phyloP scores from a whole-genome alignment of 192 early-diverging fungal genomes.

The Phlyctochytrium planicorne region DNA sequence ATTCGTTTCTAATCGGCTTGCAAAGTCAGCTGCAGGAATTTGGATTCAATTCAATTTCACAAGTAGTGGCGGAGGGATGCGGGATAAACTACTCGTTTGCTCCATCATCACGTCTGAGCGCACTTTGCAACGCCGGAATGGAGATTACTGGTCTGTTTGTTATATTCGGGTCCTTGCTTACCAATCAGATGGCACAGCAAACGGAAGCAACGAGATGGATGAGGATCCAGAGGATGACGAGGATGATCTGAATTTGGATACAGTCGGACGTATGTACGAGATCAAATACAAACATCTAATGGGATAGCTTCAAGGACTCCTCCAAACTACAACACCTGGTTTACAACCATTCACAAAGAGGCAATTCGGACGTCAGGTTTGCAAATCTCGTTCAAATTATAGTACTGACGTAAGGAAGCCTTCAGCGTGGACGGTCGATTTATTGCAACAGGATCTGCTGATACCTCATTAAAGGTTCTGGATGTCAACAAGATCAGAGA shows the following conservation, averaged over 20 bases:
- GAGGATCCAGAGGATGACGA: conserved; percentile 34
- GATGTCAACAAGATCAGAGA: conserved; percentile 80
- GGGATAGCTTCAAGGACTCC: conserved; percentile 28
- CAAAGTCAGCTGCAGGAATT: conserved; percentile 63
- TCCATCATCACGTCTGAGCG: conserved; percentile 29
- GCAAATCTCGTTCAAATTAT: not conserved
- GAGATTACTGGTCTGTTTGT: conserved; percentile 9
- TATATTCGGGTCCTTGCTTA: not conserved
- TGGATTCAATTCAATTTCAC: conserved; percentile 60
- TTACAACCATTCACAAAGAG: conserved; percentile 78
- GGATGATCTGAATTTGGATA: conserved; percentile 24
- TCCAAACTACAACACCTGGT: conserved; percentile 65
- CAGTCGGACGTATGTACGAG: conserved; percentile 11
- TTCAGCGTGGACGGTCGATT: conserved; percentile 67
- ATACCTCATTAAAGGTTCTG: conserved; percentile 87
- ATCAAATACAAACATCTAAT: conserved; percentile 1
- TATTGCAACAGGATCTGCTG: conserved; percentile 85
- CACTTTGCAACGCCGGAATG: conserved; percentile 26
- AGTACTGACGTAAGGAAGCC: conserved; percentile 15
- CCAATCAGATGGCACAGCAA: conserved; percentile 20
- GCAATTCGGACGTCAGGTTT: conserved; percentile 66
- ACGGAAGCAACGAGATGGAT: conserved; percentile 9
- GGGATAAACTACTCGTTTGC: conserved; percentile 24
- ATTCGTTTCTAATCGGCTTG: too few relatives aligned
- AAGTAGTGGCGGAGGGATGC: conserved; percentile 52